These are phyloP conservation scores for Lanmaoa pseudosensibilis DNA, from an alignment of 768 basidiomycete genomes.

Conservation along the genomic window DNA sequence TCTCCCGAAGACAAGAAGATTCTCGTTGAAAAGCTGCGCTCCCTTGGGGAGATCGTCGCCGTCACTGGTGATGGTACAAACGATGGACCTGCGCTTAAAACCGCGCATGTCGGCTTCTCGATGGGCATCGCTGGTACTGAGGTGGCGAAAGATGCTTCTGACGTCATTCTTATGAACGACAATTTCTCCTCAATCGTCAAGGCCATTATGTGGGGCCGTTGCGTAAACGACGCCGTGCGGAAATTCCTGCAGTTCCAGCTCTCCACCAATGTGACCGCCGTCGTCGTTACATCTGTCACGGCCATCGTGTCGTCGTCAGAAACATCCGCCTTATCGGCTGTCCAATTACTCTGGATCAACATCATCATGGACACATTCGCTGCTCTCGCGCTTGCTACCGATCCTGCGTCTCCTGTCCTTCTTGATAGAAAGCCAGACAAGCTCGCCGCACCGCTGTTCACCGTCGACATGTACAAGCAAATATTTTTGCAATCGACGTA, in stretches of 20 bases:
- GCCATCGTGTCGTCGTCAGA: constrained; percentile 79
- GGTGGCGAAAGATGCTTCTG: constrained; percentile 98
- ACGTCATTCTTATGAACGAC: constrained; percentile 98
- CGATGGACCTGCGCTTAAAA: constrained; percentile 94
- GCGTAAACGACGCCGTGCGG: constrained; percentile 95
- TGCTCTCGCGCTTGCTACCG: constrained; percentile 94
- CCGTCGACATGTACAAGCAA: constrained; percentile 95
- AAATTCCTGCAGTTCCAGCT: constrained; percentile 98
- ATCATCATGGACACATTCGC: constrained; percentile 99
- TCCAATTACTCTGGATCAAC: constrained; percentile 98
- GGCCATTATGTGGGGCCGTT: constrained; percentile 99
- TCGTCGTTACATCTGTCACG: constrained; percentile 89
- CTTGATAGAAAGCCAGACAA: constrained; percentile 90
- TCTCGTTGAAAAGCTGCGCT: constrained; percentile 84
- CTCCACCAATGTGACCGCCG: constrained; percentile 93
- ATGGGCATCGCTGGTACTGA: constrained; percentile 98
- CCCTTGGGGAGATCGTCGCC: constrained; percentile 86
- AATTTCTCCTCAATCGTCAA: constrained; percentile 95
- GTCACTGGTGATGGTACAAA: constrained; percentile 99
- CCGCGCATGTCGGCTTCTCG: constrained; percentile 94
- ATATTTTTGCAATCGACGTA: constrained; percentile 88
- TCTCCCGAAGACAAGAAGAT: constrained; percentile 97
- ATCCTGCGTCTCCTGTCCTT: constrained; percentile 79
- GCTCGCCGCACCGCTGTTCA: constrained; percentile 86
- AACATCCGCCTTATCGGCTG: constrained; percentile 86